Conservation (phyloP, 1,284 basidiomycete genomes). For the Cryptococcus sp. region DNA sequence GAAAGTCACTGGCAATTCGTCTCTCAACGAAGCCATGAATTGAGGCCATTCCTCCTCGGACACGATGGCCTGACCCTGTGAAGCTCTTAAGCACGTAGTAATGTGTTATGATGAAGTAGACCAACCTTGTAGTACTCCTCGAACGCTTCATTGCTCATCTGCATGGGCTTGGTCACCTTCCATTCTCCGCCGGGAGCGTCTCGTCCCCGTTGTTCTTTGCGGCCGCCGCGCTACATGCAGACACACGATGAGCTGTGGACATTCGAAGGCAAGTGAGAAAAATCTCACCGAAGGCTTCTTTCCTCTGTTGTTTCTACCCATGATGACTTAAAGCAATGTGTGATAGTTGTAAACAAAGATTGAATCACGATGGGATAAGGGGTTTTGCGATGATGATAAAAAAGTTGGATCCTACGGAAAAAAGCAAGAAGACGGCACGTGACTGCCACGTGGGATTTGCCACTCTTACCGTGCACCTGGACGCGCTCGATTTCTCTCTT, state of each 20-base stretch:
- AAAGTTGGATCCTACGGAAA: too few species aligned
- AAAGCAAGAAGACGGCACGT: too few species aligned
- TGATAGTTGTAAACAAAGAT: too few species aligned
- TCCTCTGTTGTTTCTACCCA: constrained; percentile 14
- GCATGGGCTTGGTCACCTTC: constrained; percentile 22
- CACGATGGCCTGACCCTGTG: constrained; percentile 46
- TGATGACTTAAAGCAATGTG: neutral
- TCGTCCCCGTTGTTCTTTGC: constrained; percentile 4
- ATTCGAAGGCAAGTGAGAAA: neutral
- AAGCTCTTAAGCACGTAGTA: neutral
- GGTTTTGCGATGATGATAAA: too few species aligned
- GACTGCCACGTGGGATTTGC: too few species aligned
- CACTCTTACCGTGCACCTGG: too few species aligned
- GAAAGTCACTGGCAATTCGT: constrained; percentile 90
- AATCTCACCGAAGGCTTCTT: constrained; percentile 9
- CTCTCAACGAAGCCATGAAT: constrained; percentile 70
- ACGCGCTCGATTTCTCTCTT: too few species aligned
- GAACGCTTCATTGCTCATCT: constrained; percentile 68
- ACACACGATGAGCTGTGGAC: neutral
- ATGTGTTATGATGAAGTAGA: neutral
- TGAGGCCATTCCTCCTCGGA: constrained; percentile 70
- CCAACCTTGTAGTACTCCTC: constrained; percentile 68
- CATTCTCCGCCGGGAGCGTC: constrained; percentile 22
- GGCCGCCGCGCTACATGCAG: constrained; percentile 7
- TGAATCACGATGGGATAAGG: too few species aligned